phyloP scores from a whole-genome alignment of 106 monocot species.

The Phalaenopsis equestris region DNA sequence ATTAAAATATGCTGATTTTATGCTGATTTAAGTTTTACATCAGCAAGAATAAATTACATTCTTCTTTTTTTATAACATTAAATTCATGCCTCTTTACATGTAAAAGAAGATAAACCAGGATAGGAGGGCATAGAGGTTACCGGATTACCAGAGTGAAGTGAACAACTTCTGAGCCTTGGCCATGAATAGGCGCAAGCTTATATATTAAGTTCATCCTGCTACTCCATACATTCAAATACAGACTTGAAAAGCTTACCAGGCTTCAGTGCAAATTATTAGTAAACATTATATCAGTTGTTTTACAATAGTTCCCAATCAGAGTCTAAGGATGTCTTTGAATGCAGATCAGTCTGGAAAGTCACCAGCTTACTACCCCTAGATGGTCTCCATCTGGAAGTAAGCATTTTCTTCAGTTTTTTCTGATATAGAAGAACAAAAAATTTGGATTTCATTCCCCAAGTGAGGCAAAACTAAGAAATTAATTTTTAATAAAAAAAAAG shows the following conservation, averaged over 20 bases:
- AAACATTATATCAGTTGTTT: neutral
- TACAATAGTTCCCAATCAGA: slow-evolving; percentile 6
- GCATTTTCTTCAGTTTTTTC: slow-evolving; percentile 4
- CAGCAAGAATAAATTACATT: no score
- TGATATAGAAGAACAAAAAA: neutral
- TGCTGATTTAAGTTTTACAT: no score
- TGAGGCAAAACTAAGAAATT: neutral
- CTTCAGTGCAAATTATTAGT: neutral
- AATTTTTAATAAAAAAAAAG: neutral
- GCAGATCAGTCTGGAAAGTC: neutral
- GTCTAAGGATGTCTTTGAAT: neutral
- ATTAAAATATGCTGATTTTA: no score
- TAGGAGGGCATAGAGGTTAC: no score
- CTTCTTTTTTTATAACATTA: no score
- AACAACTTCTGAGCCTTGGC: no score
- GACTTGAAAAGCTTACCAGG: no score
- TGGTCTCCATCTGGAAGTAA: neutral
- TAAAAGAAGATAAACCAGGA: no score
- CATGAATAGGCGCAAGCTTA: neutral
- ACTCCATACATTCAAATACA: neutral
- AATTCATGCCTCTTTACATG: no score
- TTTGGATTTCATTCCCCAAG: neutral
- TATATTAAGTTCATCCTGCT: neutral
- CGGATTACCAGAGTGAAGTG: no score
- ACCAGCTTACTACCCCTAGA: neutral